These are phyloP conservation scores for Fusarium tuaranense DNA, from an alignment of 2,329 filamentous ascomycete genomes.

Conservation along the genomic window DNA sequence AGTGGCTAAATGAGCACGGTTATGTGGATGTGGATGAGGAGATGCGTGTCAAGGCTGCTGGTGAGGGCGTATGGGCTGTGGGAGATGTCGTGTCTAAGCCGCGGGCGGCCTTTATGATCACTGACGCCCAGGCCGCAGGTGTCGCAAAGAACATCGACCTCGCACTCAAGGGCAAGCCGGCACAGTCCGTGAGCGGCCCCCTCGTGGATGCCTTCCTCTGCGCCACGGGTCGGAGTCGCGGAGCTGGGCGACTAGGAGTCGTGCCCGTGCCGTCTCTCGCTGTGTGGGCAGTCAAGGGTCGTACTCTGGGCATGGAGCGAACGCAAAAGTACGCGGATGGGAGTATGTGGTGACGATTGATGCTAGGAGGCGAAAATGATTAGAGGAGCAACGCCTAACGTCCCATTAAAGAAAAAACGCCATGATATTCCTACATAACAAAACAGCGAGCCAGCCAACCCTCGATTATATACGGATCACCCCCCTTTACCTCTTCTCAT, in stretches of 20 bases:
- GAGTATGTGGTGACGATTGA: slow-evolving; percentile 52
- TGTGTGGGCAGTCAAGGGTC: slow-evolving; percentile 64
- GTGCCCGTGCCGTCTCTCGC: slow-evolving; percentile 63
- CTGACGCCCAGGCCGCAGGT: slow-evolving; percentile 66
- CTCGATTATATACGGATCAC: slow-evolving; percentile 11
- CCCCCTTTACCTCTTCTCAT: slow-evolving; percentile 74
- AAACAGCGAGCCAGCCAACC: slow-evolving; percentile 32
- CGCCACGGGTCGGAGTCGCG: slow-evolving; percentile 62
- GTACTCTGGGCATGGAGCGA: slow-evolving; percentile 60
- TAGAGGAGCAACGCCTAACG: slow-evolving; percentile 35
- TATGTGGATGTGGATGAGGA: slow-evolving; percentile 64
- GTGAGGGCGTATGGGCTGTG: slow-evolving; percentile 62
- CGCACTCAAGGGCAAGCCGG: slow-evolving; percentile 57
- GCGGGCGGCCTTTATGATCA: slow-evolving; percentile 68
- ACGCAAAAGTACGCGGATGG: slow-evolving; percentile 61
- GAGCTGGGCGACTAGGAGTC: slow-evolving; percentile 60
- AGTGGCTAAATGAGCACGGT: slow-evolving; percentile 57
- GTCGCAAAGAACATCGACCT: slow-evolving; percentile 67
- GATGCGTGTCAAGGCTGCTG: slow-evolving; percentile 59
- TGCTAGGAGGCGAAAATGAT: neutral
- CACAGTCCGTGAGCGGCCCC: slow-evolving; percentile 58
- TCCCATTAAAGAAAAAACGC: slow-evolving; percentile 45
- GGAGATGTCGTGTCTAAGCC: slow-evolving; percentile 66
- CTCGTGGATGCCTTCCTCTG: slow-evolving; percentile 63
- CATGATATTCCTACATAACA: slow-evolving; percentile 44